Evolutionary conservation across 257 asterid genomes (phyloP).

Genomic region (Petrea volubilis): DNA sequence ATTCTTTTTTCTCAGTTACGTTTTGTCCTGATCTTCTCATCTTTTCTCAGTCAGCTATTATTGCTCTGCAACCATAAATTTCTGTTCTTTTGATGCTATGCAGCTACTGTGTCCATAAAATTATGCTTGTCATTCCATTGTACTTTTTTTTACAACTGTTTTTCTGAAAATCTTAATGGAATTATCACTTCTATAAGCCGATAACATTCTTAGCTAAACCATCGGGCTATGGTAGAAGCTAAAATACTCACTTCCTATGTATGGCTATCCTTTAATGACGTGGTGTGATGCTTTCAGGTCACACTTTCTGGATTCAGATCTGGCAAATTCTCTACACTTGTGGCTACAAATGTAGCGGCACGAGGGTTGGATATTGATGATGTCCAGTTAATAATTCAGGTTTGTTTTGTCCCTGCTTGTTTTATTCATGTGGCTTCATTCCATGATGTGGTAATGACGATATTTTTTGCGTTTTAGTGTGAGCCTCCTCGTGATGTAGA

Average conservation of each 20-base stretch:
- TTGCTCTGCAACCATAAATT: not conserved
- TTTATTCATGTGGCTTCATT: not conserved
- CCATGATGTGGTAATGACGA: conserved; percentile 13
- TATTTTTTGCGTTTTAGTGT: conserved; percentile 50
- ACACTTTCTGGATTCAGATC: conserved; percentile 88
- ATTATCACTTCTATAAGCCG: not conserved
- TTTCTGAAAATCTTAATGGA: not conserved
- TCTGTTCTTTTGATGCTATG: not conserved
- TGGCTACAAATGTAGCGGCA: conserved; percentile 97
- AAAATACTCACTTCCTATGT: not conserved
- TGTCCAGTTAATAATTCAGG: conserved; percentile 98
- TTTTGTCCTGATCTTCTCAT: not conserved
- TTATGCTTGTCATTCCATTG: not conserved
- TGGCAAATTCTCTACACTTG: conserved; percentile 80
- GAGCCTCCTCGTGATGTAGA: conserved; percentile 98
- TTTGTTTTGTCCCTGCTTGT: conserved; percentile 20
- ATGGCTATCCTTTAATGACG: not conserved
- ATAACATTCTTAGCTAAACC: not conserved
- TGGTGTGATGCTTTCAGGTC: conserved; percentile 48
- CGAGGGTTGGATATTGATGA: conserved; percentile 96
- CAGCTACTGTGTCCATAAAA: not conserved
- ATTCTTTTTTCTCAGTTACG: not conserved
- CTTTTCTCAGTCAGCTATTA: not conserved
- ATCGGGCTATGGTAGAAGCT: too few species aligned
- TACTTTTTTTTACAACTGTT: not conserved